Base-by-base conservation (phyloP, 2,329 filamentous ascomycete species). In the Tolypocladium pustulatum region DNA sequence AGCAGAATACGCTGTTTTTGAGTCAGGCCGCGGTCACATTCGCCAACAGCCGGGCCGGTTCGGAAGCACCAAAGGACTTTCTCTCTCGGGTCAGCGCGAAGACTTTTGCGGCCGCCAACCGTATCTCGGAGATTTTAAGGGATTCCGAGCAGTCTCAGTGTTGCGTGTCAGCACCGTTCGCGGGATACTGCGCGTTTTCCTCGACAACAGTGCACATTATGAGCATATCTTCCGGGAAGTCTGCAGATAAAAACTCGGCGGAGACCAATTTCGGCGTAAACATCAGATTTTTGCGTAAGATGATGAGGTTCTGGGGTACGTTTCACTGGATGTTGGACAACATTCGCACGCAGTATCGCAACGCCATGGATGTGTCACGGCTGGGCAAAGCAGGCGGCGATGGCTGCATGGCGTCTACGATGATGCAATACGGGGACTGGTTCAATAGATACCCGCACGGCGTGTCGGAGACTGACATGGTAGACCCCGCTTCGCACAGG, bases 221-320 rank as follows among this genome's bases (percentile, higher is more conserved):
- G 65, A 91, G 91, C 7, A 91, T 95, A 4, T 95, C 96, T 69
- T 94, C 91, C 4, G 90, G 90, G 62, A 92, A 95, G 63, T 76
- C 85, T 17, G 76, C 83, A 13, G 81, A 95, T 55, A 90, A 96
- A 70, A 81, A 83, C 15, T 82, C 84, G 10, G 91, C 90, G 10
- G 96, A 95, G 74, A 85, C 86, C 63, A 92, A 96, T 67, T 78
- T 97, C 20, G 86, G 89, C 1, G 89, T 87, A 63, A 97, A 96
- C 64, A 88, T 97, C 66, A 90, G 88, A 67, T 97, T 94, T 66
- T 76, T 99, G 52, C 88, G 88, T 58, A 94, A 90, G 73, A 96
- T 97, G 90, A 97, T 96, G 78, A 90, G 90, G 61, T 92, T 94
- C 67, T 99, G 94, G 94, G 94, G 93, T 61, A 96, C 97, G 88